Evolutionary conservation across 208 protist species (phyloP).

Genomic region (Wallacemonas sp.): DNA sequence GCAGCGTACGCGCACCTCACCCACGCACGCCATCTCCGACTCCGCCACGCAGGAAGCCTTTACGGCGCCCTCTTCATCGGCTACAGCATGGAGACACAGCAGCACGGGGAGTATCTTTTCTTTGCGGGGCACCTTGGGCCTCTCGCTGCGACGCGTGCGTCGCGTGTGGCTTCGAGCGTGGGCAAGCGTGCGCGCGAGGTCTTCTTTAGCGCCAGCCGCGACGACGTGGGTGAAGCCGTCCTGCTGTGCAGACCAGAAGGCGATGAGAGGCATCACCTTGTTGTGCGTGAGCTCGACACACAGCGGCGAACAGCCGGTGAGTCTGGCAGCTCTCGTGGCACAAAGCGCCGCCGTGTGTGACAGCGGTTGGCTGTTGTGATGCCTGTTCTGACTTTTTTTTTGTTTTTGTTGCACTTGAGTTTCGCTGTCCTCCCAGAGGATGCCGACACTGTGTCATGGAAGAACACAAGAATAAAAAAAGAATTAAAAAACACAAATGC

Average conservation of each 20-base stretch:
- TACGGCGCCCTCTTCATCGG: slow-evolving; percentile 75
- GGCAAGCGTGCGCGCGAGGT: slow-evolving; percentile 45
- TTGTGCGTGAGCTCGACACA: neutral
- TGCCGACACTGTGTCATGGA: no score
- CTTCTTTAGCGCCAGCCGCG: neutral
- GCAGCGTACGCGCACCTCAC: slow-evolving; percentile 51
- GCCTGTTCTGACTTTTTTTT: slow-evolving; percentile 5
- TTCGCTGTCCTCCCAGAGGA: no score
- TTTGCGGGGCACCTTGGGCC: slow-evolving; percentile 46
- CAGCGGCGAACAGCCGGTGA: no score
- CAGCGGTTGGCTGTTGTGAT: slow-evolving; percentile 1
- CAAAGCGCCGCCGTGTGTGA: slow-evolving; percentile 2
- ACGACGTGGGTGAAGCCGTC: neutral
- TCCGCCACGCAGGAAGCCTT: slow-evolving; percentile 57
- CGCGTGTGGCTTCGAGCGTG: slow-evolving; percentile 56
- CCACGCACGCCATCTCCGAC: slow-evolving; percentile 26
- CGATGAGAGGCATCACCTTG: neutral
- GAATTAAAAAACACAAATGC: no score
- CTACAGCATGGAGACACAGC: slow-evolving; percentile 23
- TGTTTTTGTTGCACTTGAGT: neutral
- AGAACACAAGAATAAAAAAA: no score
- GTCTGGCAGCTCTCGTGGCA: no score
- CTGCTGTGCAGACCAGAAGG: no score
- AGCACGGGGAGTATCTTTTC: slow-evolving; percentile 59
- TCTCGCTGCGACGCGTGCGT: slow-evolving; percentile 37